Evolutionary conservation across 345 rosid species (phyloP).

Genomic region (Punica granatum): DNA sequence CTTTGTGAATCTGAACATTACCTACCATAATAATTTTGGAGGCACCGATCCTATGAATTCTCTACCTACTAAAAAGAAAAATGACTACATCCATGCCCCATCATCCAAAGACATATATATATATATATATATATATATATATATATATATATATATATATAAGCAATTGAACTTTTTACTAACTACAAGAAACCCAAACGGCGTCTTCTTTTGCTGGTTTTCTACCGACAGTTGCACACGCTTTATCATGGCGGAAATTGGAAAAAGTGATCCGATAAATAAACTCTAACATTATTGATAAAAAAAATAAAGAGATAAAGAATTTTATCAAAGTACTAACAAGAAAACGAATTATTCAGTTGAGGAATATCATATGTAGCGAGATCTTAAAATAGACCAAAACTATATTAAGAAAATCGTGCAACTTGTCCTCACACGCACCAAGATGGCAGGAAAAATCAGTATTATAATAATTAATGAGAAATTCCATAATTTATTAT

Average conservation of each 20-base stretch:
- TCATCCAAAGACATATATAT: no score
- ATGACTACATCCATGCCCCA: neutral
- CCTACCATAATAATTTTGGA: neutral
- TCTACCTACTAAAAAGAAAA: neutral
- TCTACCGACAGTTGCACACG: constrained; percentile 6
- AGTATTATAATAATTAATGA: neutral
- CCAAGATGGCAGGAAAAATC: neutral
- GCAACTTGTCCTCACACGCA: neutral
- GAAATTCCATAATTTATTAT: neutral
- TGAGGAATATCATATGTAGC: neutral
- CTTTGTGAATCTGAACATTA: no score
- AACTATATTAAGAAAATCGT: neutral
- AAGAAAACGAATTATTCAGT: neutral
- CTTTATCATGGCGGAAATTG: neutral
- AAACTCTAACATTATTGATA: neutral
- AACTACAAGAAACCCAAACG: neutral
- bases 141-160: no score
- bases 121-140: no score
- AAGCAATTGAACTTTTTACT: neutral
- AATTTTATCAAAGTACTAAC: neutral
- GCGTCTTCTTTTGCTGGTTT: neutral
- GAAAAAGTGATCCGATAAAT: neutral
- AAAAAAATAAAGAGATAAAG: neutral
- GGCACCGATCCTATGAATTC: neutral
- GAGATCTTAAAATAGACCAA: neutral